Percentiles rank a stretch among this genome's conserved stretches.
Conservation (phyloP, 2,329 filamentous ascomycete species). For the Fusarium agapanthi region DNA sequence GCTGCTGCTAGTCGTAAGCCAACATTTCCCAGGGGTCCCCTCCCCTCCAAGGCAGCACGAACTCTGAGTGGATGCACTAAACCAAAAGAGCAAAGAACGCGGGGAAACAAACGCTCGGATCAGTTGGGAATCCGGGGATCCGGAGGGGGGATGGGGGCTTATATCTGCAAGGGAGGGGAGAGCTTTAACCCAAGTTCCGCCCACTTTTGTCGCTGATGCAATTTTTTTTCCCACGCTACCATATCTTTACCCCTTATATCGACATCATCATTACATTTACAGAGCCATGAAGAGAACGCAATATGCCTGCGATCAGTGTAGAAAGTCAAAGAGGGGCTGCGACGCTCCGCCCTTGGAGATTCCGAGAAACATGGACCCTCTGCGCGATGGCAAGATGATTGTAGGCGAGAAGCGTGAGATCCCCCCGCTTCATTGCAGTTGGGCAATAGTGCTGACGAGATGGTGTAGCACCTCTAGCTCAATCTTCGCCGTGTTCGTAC, state of each 20-base stretch:
- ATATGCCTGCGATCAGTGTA: slow-evolving; percentile 22
- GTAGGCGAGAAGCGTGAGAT: slow-evolving; percentile 21
- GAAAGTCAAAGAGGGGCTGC: slow-evolving; percentile 22
- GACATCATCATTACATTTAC: background rate
- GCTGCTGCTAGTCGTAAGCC: background rate
- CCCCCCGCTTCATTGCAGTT: background rate
- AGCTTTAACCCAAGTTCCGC: background rate
- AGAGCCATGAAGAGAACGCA: slow-evolving; percentile 19
- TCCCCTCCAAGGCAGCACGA: background rate
- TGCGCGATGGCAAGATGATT: slow-evolving; percentile 10
- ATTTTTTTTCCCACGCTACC: background rate
- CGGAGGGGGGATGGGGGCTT: background rate
- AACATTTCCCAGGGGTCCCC: background rate
- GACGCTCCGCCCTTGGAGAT: slow-evolving; percentile 9
- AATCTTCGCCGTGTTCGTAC: slow-evolving; percentile 40
- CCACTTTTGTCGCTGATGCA: background rate
- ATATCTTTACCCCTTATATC: too few relatives aligned
- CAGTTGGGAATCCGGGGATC: slow-evolving; percentile 19
- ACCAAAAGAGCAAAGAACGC: slow-evolving; percentile 11
- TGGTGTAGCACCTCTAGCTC: background rate
- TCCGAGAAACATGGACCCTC: slow-evolving; percentile 1
- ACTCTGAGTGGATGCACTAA: background rate
- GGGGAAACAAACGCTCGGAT: slow-evolving; percentile 16
- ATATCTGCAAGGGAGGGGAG: background rate
- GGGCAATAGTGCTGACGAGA: background rate